Conservation (phyloP, 2,329 filamentous ascomycete species). For the Apiospora aurea region DNA sequence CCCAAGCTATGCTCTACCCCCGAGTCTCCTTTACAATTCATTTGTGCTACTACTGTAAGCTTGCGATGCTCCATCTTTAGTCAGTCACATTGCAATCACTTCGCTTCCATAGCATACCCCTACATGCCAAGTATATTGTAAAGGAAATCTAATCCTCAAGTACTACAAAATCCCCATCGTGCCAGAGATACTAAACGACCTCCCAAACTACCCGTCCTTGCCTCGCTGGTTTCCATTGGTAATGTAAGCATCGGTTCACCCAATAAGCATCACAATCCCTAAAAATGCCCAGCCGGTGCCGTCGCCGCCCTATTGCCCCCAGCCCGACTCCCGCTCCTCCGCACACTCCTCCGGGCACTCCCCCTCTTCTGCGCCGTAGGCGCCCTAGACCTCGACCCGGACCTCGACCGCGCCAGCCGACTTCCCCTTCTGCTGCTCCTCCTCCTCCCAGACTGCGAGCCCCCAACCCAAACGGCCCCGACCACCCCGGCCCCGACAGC, state of each 20-base stretch:
- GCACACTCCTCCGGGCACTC: neutral
- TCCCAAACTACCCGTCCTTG: neutral
- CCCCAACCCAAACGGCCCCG: neutral
- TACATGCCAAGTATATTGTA: neutral
- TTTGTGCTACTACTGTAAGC: too few species aligned
- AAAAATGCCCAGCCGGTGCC: neutral
- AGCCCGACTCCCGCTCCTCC: neutral
- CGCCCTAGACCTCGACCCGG: neutral
- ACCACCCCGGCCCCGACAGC: neutral
- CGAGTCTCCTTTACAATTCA: too few species aligned
- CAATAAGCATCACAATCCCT: too few species aligned
- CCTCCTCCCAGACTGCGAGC: neutral
- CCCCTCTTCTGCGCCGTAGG: neutral
- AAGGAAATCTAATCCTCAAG: neutral
- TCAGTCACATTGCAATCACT: neutral
- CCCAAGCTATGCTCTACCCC: too few species aligned
- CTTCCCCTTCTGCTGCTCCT: neutral
- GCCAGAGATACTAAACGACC: neutral
- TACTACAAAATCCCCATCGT: neutral
- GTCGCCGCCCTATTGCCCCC: neutral
- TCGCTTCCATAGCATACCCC: neutral
- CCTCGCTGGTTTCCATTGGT: too few species aligned
- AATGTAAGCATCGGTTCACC: neutral
- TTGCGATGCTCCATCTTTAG: neutral
- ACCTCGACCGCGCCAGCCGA: neutral